Evolutionary conservation across 1,284 basidiomycete species (phyloP).

Genomic region (Xerocomus nothofagi): DNA sequence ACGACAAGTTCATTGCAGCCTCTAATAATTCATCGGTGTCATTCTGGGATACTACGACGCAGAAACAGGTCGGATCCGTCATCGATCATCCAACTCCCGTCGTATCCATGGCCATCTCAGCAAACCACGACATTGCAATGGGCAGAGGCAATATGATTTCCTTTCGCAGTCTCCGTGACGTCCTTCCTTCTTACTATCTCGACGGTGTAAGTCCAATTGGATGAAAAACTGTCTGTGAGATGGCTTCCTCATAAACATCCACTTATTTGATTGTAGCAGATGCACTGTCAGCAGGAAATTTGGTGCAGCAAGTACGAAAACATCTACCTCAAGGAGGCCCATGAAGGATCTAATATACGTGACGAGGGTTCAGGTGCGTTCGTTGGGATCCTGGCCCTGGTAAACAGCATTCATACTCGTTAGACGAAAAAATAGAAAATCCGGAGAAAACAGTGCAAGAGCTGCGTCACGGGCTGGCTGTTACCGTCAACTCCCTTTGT

Average conservation of each 20-base stretch:
- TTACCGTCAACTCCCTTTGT: not conserved
- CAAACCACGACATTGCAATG: not conserved
- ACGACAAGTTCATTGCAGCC: not conserved
- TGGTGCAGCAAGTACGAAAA: not conserved
- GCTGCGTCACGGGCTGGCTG: too few species aligned
- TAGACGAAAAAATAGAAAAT: too few species aligned
- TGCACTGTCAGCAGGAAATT: not conserved
- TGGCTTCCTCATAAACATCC: too few species aligned
- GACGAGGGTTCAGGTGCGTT: too few species aligned
- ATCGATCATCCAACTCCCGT: not conserved
- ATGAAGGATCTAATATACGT: too few species aligned
- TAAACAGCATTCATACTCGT: too few species aligned
- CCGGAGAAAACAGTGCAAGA: too few species aligned
- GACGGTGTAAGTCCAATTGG: not conserved
- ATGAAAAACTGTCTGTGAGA: not conserved
- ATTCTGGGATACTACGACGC: not conserved
- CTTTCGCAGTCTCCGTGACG: not conserved
- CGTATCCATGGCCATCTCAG: not conserved
- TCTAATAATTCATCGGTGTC: not conserved
- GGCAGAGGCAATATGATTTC: not conserved
- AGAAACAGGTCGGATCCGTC: not conserved
- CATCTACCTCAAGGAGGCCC: not conserved
- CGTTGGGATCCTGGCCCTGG: too few species aligned
- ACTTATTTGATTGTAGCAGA: not conserved
- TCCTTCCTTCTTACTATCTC: not conserved